Base-by-base conservation (phyloP, 371 early-diverging fungal species). In the Circinella minor region DNA sequence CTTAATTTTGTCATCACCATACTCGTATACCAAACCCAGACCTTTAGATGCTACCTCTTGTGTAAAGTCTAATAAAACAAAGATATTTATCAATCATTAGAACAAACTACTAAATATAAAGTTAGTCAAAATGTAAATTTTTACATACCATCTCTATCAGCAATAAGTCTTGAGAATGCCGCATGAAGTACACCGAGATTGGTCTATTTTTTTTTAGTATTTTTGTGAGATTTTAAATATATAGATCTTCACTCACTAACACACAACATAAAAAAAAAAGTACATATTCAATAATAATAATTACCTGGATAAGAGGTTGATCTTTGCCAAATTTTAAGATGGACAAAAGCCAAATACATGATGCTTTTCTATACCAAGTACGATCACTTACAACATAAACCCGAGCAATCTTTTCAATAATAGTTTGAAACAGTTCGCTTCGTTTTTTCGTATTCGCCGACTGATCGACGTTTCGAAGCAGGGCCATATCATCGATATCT, bases 11-110 rank as follows among this genome's bases (percentile, higher is more conserved):
- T 84, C 84, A 72, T 95, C 93, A 13, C 95, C 95, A 62, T 92
- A 82, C 66, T 95, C 95, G 69, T 95, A 97, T 0, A 95, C 90
- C 13, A 96, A 79, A 15, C 95, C 94, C 49, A 96, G 85, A 15
- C 95, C 95, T 67, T 94, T 95, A 20, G 95, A 93, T 4, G 96
- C 95, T 13, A 93, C 88, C 59, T 94, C 94, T 65, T 92, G 92
- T 8, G 91, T 91, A 59, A 93, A 84, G 34, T 92, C 89, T 88
- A 48, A 11, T 39, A 11, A 59, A n/a, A 65, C 3, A 43, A 43
- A 43, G 9, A 43, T 11, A 43, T 43, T 5, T 27, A 3, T 55
- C 51, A 48, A 48, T 57, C 27, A 57, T 27, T 27, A 27, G 2
- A 27, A 27, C 27, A 27, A 27, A 27, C 27, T 27, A 2, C 27